Conservation (phyloP, 495 filamentous ascomycete genomes). For the Penicillium arizonense region DNA sequence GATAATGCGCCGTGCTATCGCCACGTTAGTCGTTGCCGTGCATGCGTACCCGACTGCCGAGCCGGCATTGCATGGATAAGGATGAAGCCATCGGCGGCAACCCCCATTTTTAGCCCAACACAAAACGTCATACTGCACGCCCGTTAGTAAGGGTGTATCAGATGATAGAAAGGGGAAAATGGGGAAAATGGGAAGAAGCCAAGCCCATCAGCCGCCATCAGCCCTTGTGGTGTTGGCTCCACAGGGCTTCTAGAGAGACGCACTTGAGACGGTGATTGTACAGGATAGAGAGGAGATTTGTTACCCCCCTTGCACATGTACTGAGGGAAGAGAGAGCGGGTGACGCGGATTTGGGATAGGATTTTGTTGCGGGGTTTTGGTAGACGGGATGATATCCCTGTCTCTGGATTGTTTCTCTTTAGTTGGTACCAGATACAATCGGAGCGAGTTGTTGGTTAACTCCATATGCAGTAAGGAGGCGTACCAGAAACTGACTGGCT, state of each 20-base stretch:
- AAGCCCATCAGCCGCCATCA: not conserved
- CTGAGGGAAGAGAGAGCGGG: slow-evolving; percentile 1
- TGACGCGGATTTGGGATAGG: too few species aligned
- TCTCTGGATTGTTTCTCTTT: not conserved
- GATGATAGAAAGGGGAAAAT: not conserved
- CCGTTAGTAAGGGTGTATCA: not conserved
- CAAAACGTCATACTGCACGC: not conserved
- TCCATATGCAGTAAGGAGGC: not conserved
- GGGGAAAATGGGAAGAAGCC: not conserved
- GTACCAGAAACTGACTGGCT: not conserved
- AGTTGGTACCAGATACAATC: too few species aligned
- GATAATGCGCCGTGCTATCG: not conserved
- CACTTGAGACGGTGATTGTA: slow-evolving; percentile 1
- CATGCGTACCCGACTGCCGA: slow-evolving; percentile 24
- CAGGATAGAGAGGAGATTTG: not conserved
- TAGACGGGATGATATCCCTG: not conserved
- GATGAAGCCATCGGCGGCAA: not conserved
- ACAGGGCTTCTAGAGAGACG: not conserved
- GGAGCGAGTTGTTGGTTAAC: not conserved
- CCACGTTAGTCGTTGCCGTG: slow-evolving; percentile 14
- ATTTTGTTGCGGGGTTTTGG: too few species aligned
- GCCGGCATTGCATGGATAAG: slow-evolving; percentile 9
- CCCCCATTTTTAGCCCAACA: too few species aligned
- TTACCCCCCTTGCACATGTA: not conserved
- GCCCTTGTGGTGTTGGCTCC: not conserved